Evolutionary conservation across 2,329 filamentous ascomycete species (phyloP).

Genomic region (Fusarium sterilihyphosum): DNA sequence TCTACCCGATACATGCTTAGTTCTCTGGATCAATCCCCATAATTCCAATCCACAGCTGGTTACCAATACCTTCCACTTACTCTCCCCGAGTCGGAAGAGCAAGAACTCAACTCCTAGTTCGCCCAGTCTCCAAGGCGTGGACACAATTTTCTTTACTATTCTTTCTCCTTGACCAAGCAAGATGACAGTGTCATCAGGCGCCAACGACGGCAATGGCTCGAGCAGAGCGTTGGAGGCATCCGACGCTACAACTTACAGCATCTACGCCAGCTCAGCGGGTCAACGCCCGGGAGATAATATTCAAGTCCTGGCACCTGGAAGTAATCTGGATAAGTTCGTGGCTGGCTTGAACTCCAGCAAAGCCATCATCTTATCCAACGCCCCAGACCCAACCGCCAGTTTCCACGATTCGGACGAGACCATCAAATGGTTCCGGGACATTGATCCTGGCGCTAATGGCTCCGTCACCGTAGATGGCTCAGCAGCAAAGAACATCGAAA

Average conservation of each 20-base stretch:
- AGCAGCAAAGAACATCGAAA: neutral
- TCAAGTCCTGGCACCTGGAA: neutral
- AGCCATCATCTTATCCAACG: neutral
- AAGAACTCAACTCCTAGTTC: neutral
- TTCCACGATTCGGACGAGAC: neutral
- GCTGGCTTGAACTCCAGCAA: neutral
- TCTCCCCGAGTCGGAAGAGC: no score
- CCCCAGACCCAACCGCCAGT: neutral
- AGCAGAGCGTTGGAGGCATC: neutral
- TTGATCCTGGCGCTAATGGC: neutral
- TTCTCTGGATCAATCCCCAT: neutral
- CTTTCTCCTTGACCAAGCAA: neutral
- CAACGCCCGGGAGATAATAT: neutral
- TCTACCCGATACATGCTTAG: no score
- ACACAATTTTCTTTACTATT: neutral
- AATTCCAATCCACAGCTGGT: neutral
- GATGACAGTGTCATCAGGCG: neutral
- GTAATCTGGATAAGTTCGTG: neutral
- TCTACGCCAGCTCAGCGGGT: neutral
- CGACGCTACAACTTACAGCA: neutral
- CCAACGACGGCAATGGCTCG: rapidly evolving
- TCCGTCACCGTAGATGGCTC: neutral
- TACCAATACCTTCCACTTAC: neutral
- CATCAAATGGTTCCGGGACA: neutral
- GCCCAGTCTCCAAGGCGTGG: neutral